Evolutionary conservation across 768 basidiomycete genomes (phyloP), one percentile per base, ranked within the genome.

Genomic region (Kwoniella pini): DNA sequence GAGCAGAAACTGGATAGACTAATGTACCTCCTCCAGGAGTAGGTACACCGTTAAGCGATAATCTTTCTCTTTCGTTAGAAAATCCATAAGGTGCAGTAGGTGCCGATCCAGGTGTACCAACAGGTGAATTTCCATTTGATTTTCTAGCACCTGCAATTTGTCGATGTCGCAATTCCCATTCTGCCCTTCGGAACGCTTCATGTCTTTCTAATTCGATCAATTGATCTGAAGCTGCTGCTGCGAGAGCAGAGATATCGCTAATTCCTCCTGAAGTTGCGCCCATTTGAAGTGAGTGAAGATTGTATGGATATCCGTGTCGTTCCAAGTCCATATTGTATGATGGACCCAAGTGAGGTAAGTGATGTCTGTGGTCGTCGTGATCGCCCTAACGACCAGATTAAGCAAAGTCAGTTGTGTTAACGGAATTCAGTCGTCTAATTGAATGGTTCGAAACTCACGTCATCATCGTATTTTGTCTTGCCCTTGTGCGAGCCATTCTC

Each of bases 161-260:
- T 17, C 88, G 86, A 71, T 87, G 88, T 10, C 85, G 82, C 10
- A 86, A 84, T 75, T 92, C 90, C 79, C 87, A 95, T 74, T 91
- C 88, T n/a, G 90, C 91, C 33, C 91, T 83, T 19, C 91, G 83
- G 30, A 86, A 77, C 2, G 90, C 88, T 77, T 96, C 94, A 61
- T 87, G 84, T 38, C 87, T 87, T 75, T 98, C 94, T 28, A 98
- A 86, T 67, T 87, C 86, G 70, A 89, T 88, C 7, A 98, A 83
- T 74, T 96, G 91, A 59, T 91, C 91, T 80, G 94, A 88, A 2
- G 93, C 92, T 19, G 81, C 81, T 26, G 79, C 75, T 19, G 80
- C 78, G 81, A 87, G 44, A 21, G 80, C 80, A 24, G 73, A 77
- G 54, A 81, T 77, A 55, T 80, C 79, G 62, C 74, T 75, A 51